Evolutionary conservation across 2,329 filamentous ascomycete species (phyloP).

Genomic region (Alternaria ethzedia): DNA sequence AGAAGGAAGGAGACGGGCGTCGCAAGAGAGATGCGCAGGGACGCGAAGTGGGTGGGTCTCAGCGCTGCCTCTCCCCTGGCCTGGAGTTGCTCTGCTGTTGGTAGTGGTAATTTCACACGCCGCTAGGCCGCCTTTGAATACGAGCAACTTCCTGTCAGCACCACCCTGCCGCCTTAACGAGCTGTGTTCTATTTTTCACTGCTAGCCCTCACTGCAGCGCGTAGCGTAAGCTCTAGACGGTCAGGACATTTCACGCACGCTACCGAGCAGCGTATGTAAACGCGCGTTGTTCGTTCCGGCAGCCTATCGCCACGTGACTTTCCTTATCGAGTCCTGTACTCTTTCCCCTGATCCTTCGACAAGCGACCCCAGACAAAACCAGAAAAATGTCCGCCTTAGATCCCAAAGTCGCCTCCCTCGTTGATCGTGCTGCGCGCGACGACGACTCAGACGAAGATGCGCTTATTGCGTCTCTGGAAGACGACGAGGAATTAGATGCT

Average conservation of each 20-base stretch:
- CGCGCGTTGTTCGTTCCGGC: neutral
- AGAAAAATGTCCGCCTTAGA: conserved; percentile 56
- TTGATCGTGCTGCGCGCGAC: conserved; percentile 52
- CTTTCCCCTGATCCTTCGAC: conserved; percentile 24
- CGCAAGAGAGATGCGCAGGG: conserved; percentile 34
- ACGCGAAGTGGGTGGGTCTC: conserved; percentile 33
- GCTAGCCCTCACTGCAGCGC: neutral
- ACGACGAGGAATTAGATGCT: conserved; percentile 59
- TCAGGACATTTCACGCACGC: neutral
- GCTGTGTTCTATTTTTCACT: conserved; percentile 10
- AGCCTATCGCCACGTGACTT: conserved; percentile 23
- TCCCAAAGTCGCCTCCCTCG: conserved; percentile 57
- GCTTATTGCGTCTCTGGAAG: conserved; percentile 65
- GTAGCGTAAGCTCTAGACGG: neutral
- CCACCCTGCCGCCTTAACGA: conserved; percentile 9
- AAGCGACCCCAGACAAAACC: conserved; percentile 15
- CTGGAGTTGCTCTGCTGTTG: conserved; percentile 18
- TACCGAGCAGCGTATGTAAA: neutral
- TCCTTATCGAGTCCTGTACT: conserved; percentile 15
- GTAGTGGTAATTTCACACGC: conserved; percentile 35
- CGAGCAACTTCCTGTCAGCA: conserved; percentile 27
- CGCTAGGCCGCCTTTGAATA: conserved; percentile 32
- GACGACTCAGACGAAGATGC: conserved; percentile 64
- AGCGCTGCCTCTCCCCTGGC: conserved; percentile 35
- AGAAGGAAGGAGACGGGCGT: conserved; percentile 26